These are phyloP conservation scores for Macrolepiota albuminosa DNA, from an alignment of 768 basidiomycete species.

Conservation along the genomic window DNA sequence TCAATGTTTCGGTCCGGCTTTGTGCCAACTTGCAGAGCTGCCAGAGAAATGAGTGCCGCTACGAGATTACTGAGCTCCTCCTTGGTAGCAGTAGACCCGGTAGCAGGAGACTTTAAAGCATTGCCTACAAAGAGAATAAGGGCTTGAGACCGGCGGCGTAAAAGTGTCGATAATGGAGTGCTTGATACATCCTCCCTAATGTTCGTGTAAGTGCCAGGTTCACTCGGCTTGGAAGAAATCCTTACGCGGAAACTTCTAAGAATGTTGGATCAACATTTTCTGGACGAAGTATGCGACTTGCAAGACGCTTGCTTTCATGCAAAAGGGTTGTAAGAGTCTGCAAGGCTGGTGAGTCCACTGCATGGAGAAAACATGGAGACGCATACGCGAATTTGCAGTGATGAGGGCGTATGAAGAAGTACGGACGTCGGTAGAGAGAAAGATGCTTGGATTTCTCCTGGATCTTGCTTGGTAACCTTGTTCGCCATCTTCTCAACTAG, in stretches of 20 bases:
- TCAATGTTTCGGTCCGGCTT: constrained; percentile 31
- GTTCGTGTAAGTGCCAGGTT: not conserved
- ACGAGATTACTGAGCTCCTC: constrained; percentile 39
- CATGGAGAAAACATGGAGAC: not conserved
- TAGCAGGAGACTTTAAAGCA: constrained; percentile 36
- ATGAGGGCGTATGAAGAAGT: constrained; percentile 47
- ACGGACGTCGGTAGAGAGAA: constrained; percentile 66
- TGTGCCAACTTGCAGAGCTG: constrained; percentile 28
- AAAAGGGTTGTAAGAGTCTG: constrained; percentile 64
- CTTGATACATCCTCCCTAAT: constrained; percentile 58
- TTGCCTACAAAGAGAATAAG: constrained; percentile 61
- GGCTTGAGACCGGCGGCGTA: constrained; percentile 61
- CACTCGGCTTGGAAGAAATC: not conserved
- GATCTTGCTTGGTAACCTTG: constrained; percentile 57
- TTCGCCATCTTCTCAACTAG: constrained; percentile 76
- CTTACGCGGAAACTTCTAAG: constrained; percentile 55
- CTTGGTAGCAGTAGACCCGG: constrained; percentile 18
- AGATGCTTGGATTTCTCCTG: constrained; percentile 53
- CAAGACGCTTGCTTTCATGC: constrained; percentile 59
- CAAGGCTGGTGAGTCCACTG: constrained; percentile 3
- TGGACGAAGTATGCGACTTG: constrained; percentile 35
- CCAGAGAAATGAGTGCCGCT: constrained; percentile 43
- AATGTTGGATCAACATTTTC: constrained; percentile 38
- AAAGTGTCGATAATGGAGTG: constrained; percentile 33
- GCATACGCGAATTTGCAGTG: constrained; percentile 51